Percentiles rank a stretch among this genome's conserved stretches.
phyloP scores from a whole-genome alignment of 164 flowering plant genomes.

The Chimonanthus salicifolius region DNA sequence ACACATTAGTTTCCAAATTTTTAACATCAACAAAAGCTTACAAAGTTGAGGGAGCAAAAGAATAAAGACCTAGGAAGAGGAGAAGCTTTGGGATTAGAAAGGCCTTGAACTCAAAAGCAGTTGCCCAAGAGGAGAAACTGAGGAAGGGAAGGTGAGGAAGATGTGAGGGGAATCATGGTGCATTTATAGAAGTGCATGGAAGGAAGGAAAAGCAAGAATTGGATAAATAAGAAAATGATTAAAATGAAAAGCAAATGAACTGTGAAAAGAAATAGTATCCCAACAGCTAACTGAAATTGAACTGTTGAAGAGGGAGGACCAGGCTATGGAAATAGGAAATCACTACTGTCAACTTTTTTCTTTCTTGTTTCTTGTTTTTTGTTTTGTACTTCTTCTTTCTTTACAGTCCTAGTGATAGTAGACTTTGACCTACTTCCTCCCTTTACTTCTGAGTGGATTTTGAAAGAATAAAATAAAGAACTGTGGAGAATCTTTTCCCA shows the following conservation, averaged over 20 bases:
- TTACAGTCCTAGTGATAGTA: not conserved
- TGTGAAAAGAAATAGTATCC: slow-evolving; percentile 13
- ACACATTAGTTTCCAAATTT: not conserved
- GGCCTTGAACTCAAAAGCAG: slow-evolving; percentile 6
- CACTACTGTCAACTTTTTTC: not conserved
- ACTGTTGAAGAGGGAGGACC: not conserved
- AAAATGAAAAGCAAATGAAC: not conserved
- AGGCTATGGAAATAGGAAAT: not conserved
- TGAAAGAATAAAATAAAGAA: not conserved
- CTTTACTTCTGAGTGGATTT: not conserved
- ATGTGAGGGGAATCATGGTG: slow-evolving; percentile 11
- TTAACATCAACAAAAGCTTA: not conserved
- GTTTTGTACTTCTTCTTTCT: not conserved
- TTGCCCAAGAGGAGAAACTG: not conserved
- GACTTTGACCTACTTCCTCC: slow-evolving; percentile 6
- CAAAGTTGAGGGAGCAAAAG: not conserved
- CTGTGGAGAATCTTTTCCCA: slow-evolving; percentile 10
- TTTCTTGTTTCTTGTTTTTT: not conserved
- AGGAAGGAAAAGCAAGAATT: not conserved
- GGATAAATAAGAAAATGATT: not conserved
- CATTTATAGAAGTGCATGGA: slow-evolving; percentile 22
- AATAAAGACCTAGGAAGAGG: not conserved
- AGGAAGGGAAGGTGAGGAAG: slow-evolving; percentile 13
- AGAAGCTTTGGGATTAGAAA: slow-evolving; percentile 6
- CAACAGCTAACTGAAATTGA: slow-evolving; percentile 26